Percentiles rank a stretch among this genome's conserved stretches.
Evolutionary conservation across 164 flowering plant species (phyloP).

Genomic region (Paratinospora sagittata): DNA sequence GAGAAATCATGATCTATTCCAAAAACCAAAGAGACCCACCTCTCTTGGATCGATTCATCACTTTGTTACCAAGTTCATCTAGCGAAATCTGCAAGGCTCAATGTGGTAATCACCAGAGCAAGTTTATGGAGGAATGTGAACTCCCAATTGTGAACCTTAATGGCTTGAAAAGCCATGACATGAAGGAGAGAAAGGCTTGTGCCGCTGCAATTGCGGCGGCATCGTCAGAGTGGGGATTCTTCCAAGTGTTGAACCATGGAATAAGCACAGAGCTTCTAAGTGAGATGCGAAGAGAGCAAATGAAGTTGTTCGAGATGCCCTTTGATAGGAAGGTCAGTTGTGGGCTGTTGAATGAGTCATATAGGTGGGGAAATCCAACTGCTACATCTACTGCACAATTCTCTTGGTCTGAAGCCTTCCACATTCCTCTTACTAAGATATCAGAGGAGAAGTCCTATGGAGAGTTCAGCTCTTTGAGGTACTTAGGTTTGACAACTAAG

Average conservation of each 20-base stretch:
- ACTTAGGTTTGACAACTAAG: neutral
- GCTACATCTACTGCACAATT: conserved; percentile 51
- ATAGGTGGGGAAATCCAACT: conserved; percentile 65
- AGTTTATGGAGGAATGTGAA: conserved; percentile 35
- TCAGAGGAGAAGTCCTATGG: conserved; percentile 43
- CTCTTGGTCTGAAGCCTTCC: conserved; percentile 86
- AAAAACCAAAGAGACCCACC: conserved; percentile 40
- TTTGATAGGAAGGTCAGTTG: conserved; percentile 45
- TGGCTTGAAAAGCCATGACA: conserved; percentile 24
- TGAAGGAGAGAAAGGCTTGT: conserved; percentile 28
- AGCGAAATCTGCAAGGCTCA: neutral
- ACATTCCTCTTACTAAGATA: conserved; percentile 51
- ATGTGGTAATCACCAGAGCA: neutral
- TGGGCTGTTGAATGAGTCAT: conserved; percentile 47
- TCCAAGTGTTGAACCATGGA: conserved; percentile 82
- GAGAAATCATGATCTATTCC: conserved; percentile 16
- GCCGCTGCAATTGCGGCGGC: conserved; percentile 38
- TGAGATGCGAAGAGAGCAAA: conserved; percentile 62
- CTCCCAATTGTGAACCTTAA: conserved; percentile 62
- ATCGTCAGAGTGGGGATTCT: conserved; percentile 77
- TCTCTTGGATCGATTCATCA: conserved; percentile 32
- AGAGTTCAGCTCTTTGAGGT: conserved; percentile 48
- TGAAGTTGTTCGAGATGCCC: conserved; percentile 47
- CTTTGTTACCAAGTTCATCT: conserved; percentile 16
- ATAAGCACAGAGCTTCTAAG: conserved; percentile 40